Base-by-base conservation (phyloP, 2,329 filamentous ascomycete species). In the Setomelanomma holmii region DNA sequence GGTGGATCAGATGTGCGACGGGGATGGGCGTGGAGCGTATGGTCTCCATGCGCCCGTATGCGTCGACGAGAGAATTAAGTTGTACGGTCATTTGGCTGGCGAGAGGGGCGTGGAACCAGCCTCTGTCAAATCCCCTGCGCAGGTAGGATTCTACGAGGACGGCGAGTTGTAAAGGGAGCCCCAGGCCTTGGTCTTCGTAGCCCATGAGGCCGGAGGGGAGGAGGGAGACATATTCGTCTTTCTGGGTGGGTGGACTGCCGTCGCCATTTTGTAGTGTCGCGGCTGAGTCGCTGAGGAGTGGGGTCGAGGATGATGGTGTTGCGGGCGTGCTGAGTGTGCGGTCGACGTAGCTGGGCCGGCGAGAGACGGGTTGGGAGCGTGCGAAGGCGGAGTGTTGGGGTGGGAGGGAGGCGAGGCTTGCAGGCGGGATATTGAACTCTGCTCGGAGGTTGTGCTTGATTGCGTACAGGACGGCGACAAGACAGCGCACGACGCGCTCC, bases 21-120 rank as follows among this genome's bases (percentile, higher is more conserved):
- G 86, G 86, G 17, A 88, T 81, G 0, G 85, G 84, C 0, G 86
- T 87, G n/a, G 84, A 71, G 51, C 84, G 79, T 36, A 88, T 88
- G 0, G 85, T 87, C 71, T 88, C 86, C 84, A 88, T 86, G 47
- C 73, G 79, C 2, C 84, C 84, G 66, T 86, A 87, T 0, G 84
- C 83, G 53, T 84, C 80, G 14, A 82, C 79, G 16, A 88, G 69
- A 0, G 72, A 69, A 63, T 86, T 86, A 20, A 88, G 66, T 58
- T 87, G 82, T 1, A 79, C 79, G 11, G 82, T 82, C 76, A 88
- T 79, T 52, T 84, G 80, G 39, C 78, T 80, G 0, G 84, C 83
- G 19, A 84, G 80, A 1, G 85, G 85, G 0, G 82, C 82, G 61
- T 84, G 79, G 64, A 86, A 85, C 84, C 84, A 86, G 8, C 79